These are phyloP conservation scores for Phtheirospermum japonicum DNA, from an alignment of 257 asterid species.

Conservation along the genomic window DNA sequence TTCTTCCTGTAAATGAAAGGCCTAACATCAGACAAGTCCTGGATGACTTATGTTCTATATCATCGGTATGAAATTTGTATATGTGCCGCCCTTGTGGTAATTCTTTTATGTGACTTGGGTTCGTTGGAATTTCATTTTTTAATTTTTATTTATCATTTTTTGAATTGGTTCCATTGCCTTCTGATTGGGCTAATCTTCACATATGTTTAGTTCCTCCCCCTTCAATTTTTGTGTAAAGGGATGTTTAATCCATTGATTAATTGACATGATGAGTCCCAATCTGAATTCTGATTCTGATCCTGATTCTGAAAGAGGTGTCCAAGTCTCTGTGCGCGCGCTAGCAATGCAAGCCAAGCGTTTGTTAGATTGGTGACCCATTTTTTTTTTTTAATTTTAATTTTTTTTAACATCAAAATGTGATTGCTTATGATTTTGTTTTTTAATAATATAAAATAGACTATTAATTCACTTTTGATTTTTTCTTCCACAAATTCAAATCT, in stretches of 20 bases:
- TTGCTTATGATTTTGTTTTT: too few species aligned
- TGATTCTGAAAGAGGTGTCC: background rate
- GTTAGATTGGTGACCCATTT: too few species aligned
- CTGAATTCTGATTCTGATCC: background rate
- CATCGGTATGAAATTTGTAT: slow-evolving; percentile 71
- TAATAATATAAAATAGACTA: too few species aligned
- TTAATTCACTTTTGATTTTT: too few species aligned
- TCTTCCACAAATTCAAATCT: too few species aligned
- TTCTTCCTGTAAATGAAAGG: slow-evolving; percentile 84
- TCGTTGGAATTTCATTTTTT: slow-evolving; percentile 29
- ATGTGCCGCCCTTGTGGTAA: slow-evolving; percentile 41
- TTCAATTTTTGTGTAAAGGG: slow-evolving; percentile 94
- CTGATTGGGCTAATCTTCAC: slow-evolving; percentile 42
- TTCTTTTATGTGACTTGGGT: slow-evolving; percentile 47
- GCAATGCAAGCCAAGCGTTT: too few species aligned
- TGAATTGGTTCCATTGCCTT: slow-evolving; percentile 47
- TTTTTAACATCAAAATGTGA: too few species aligned
- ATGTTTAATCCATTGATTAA: slow-evolving; percentile 73
- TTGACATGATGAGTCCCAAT: slow-evolving; percentile 51
- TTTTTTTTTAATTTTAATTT: too few species aligned
- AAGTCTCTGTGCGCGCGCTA: too few species aligned
- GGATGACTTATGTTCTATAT: slow-evolving; percentile 64
- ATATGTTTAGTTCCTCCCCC: slow-evolving; percentile 55
- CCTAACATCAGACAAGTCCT: slow-evolving; percentile 82
- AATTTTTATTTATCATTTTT: slow-evolving; percentile 26